These are phyloP conservation scores for Phytophthora pini DNA, from an alignment of 352 stramenopile species.

Conservation along the genomic window DNA sequence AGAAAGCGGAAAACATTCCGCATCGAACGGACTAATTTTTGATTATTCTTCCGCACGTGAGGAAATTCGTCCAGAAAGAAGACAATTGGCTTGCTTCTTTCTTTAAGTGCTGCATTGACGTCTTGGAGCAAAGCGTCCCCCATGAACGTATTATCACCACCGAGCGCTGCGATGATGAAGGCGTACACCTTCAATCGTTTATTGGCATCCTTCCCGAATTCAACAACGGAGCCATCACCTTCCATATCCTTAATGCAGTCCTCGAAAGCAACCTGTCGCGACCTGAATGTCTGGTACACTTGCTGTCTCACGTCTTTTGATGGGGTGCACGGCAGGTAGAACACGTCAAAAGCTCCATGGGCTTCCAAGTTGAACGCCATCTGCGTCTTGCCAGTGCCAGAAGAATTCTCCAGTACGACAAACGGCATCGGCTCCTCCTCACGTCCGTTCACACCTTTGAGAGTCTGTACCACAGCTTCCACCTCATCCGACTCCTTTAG, in stretches of 20 bases:
- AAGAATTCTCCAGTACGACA: background rate
- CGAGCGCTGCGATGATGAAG: too few species aligned
- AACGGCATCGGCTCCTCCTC: background rate
- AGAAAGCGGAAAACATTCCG: too few species aligned
- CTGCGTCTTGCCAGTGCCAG: background rate
- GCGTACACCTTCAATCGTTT: too few species aligned
- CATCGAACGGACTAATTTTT: too few species aligned
- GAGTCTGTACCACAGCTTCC: background rate
- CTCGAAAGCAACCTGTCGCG: background rate
- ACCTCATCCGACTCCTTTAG: background rate
- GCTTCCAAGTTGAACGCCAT: background rate
- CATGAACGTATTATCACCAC: too few species aligned
- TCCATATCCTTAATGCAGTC: background rate
- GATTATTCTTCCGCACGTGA: too few species aligned
- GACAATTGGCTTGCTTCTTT: too few species aligned
- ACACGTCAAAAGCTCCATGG: background rate
- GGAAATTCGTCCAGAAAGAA: too few species aligned
- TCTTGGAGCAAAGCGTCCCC: too few species aligned
- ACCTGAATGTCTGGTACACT: background rate
- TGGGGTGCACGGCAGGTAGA: background rate
- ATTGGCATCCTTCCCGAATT: too few species aligned
- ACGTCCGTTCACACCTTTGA: too few species aligned
- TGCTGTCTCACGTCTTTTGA: background rate
- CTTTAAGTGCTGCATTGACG: too few species aligned
- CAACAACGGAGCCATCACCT: background rate